Evolutionary conservation across 768 basidiomycete genomes (phyloP), one percentile per base, ranked within the genome.

Genomic region (Heimioporus sp.): DNA sequence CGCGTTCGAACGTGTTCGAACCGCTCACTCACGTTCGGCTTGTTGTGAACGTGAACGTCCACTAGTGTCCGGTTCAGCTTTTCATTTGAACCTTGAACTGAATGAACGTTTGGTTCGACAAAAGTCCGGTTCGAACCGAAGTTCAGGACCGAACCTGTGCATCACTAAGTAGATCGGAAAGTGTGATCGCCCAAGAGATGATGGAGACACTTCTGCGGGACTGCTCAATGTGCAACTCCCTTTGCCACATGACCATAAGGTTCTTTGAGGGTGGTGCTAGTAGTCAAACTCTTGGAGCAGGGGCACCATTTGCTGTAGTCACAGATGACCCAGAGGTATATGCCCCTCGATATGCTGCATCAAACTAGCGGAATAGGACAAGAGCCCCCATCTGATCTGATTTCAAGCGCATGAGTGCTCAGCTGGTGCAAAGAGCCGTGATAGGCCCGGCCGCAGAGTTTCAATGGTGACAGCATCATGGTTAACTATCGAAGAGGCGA

Each of bases 271-370:
- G 37, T 63, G 21, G 52, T 50, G 17, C 49, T 58, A 20, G 68
- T 64, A 39, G 53, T 75, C 9, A 70, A 75, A 43, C 68, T 73
- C 58, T 63, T 73, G 8, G 68, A 69, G 42, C 65, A 70, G 31
- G 67, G 69, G 3, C 59, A 65, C 8, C 59, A 62, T 3, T 32
- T 70, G 3, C 30, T 70, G 24, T 70, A 69, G 68, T 60, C 69
- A 1, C 62, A 67, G 11, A 31, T 70, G 49, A 50, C 58, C 2
- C 64, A 65, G 21, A 63, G 54, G 31, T 62, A 58, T 19, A 63
- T 58, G 9, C 57, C 69, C 4, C 51, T 70, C 4, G 65, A 70
- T 2, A 52, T 20, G 1, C 37, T 70, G 9, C 64, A 60, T 9
- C 55, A 43, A 0, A 16, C 53, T 7, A 43, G 63, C 15, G 52